Percentiles rank a stretch among this genome's conserved stretches.
Conservation (phyloP, 345 rosid genomes). For the Kernera saxatilis region DNA sequence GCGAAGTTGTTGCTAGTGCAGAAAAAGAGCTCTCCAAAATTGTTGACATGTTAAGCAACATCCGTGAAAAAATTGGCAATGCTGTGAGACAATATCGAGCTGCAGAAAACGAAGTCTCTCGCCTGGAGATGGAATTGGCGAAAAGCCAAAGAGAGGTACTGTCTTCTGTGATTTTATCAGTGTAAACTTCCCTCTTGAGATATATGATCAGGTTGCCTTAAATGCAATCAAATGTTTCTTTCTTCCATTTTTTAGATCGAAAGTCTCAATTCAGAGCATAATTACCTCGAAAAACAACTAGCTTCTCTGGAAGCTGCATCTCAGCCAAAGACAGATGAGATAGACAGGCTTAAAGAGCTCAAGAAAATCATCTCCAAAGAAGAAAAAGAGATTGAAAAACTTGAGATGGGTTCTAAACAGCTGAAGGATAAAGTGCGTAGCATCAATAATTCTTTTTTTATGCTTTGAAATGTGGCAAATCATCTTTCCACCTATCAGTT, state of each 20-base stretch:
- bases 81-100: slow-evolving; percentile 62
- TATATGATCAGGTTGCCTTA: slow-evolving; percentile 6
- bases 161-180: not conserved
- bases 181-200: not conserved
- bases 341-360: slow-evolving; percentile 57
- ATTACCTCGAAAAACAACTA: slow-evolving; percentile 72
- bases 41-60: slow-evolving; percentile 45
- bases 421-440: slow-evolving; percentile 68
- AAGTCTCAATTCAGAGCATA: slow-evolving; percentile 68
- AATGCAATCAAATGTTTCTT: slow-evolving; percentile 7
- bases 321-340: slow-evolving; percentile 69
- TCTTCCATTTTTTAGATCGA: slow-evolving; percentile 48
- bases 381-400: slow-evolving; percentile 68
- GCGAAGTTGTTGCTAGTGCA: slow-evolving; percentile 57
- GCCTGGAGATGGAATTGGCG: slow-evolving; percentile 80
- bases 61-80: slow-evolving; percentile 56
- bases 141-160: slow-evolving; percentile 84
- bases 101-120: slow-evolving; percentile 55
- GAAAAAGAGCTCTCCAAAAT: slow-evolving; percentile 66
- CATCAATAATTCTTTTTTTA: not conserved
- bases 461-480: not conserved
- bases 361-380: slow-evolving; percentile 48
- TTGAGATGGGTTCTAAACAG: slow-evolving; percentile 61
- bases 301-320: slow-evolving; percentile 75
- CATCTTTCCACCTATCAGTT: not conserved